Evolutionary conservation across 441 rosid genomes (phyloP).

Genomic region (Pelargonium australe): DNA sequence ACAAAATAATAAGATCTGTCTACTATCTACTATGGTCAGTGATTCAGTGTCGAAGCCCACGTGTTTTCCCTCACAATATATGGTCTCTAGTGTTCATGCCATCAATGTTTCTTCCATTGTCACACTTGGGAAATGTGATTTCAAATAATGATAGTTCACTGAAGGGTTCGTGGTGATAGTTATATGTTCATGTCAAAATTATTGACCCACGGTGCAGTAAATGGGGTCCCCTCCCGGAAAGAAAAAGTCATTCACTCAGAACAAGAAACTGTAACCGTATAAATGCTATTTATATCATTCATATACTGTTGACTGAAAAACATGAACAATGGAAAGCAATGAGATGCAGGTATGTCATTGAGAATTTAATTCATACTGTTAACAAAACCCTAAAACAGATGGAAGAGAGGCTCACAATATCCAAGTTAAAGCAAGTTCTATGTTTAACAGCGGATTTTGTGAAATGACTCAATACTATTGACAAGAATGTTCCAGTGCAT

Average conservation of each 20-base stretch:
- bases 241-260: background rate
- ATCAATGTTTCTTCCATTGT: background rate
- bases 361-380: constrained; percentile 43
- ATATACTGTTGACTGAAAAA: background rate
- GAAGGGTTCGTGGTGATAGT: background rate
- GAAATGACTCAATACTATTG: background rate
- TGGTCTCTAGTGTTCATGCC: background rate
- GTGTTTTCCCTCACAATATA: background rate
- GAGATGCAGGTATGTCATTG: too few species aligned
- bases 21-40: background rate
- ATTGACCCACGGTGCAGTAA: background rate
- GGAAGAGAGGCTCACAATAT: constrained; percentile 75
- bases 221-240: background rate
- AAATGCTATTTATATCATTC: background rate
- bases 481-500: constrained; percentile 7
- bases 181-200: background rate
- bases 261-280: background rate
- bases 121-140: background rate
- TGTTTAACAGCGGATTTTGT: constrained; percentile 29
- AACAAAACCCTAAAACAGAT: constrained; percentile 72
- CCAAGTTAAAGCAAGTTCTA: constrained; percentile 60
- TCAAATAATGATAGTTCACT: background rate
- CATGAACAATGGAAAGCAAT: background rate
- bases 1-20: background rate
- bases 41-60: background rate